Evolutionary conservation across 1,284 basidiomycete species (phyloP), one percentile per base, ranked within the genome.

Genomic region (Hortiboletus rubellus): DNA sequence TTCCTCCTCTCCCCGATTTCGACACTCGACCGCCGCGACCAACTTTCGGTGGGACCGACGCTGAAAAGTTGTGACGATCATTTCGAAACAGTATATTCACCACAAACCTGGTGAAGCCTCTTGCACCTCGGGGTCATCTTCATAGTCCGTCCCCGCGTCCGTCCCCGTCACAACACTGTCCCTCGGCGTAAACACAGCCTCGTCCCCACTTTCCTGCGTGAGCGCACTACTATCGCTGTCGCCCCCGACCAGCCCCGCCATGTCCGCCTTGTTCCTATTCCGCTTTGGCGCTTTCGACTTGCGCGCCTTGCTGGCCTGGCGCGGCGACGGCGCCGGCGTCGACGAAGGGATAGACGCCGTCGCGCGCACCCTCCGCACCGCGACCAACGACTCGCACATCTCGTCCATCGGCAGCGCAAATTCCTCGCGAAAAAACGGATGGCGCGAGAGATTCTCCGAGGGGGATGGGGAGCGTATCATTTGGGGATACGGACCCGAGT

Each of bases 161-260:
- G 88, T 88, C 24, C 80, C 86, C 3, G 87, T 87, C 7, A 82
- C 77, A 33, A 82, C 78, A 59, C 86, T 89, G 38, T 82, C 83
- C 63, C 79, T 76, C 3, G 82, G 81, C 8, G 83, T 84, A 47
- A 79, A 79, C 27, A 66, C 74, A 3, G 72, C 72, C 62, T 91
- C 89, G 55, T 91, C 89, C 9, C 83, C 87, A 58, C 87, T 91
- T 69, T 91, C 88, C 67, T 88, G 84, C 9, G 89, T 91, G 63
- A 91, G 67, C 36, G 86, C 89, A 60, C 89, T 91, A 63, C 87
- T 89, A 63, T 91, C 89, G 66, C 89, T 91, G 66, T 91, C 87
- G 5, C 87, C 87, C 30, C 82, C 84, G 3, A 89, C 81, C 22
- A 90, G 72, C 1, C 88, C 88, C 0, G 87, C 86, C 74, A 86